Evolutionary conservation across 257 asterid species (phyloP), one percentile per base, ranked within the genome.

Genomic region (Cinchona pubescens): DNA sequence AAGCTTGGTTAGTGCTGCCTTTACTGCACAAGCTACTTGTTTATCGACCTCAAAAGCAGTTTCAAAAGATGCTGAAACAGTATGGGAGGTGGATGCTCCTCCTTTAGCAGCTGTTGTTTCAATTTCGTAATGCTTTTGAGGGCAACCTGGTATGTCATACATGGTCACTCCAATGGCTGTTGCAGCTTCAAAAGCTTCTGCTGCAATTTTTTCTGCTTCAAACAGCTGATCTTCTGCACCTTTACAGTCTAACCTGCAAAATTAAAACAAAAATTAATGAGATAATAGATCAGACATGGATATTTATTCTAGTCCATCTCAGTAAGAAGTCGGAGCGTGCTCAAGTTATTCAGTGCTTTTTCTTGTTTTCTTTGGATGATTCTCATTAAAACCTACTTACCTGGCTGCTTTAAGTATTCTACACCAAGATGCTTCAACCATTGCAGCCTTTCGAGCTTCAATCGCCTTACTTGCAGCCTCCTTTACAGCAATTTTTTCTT

Each of bases 371-470:
- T 37, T 58, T 30, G n/a, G 10, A 13, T 19, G 56, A 65, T 49
- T n/a, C 1, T n/a, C 46, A 29, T 56, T n/a, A 40, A 23, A 23
- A 13, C 67, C 59, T 84, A 88, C 60, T 67, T 86, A 92, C 99
- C 96, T 82, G 62, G 97, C 96, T 34, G 97, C 96, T 74, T 85
- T 88, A 81, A 92, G 98, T 78, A 95, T 92, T 75, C 93, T 88
- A 75, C 98, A 94, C 99, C 99, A 95, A 76, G 98, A 92, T 51
- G 97, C 96, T 88, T 95, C 96, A 66, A 95, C 89, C 90, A 92
- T 90, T 32, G 98, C 97, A 80, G 94, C 91, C 78, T 92, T 95
- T 35, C 92, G 90, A 48, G 96, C 90, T 79, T 88, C 90, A 86
- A 91, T 83, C 62, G 98, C 96, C 80, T 87, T 92, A 70, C 87